Evolutionary conservation across 768 basidiomycete genomes (phyloP).

Genomic region (Mycena amicta): DNA sequence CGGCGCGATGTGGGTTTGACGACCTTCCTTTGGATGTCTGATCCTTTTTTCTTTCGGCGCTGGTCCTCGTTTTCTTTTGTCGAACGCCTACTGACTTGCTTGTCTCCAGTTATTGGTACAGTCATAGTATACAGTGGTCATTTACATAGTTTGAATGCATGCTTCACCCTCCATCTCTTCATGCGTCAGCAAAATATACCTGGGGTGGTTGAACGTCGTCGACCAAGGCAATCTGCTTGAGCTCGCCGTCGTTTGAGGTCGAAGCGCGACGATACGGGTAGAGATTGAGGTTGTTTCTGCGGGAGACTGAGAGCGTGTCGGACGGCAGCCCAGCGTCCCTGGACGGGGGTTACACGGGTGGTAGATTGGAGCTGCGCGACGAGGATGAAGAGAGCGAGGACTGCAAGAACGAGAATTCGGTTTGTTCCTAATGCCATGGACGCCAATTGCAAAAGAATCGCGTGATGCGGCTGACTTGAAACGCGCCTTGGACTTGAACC

Average conservation of each 20-base stretch:
- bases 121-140: too few relatives aligned
- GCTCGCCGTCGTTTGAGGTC: constrained; percentile 25
- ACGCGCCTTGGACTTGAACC: not conserved
- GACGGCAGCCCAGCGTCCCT: constrained; percentile 36
- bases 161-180: too few relatives aligned
- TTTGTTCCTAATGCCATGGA: too few relatives aligned
- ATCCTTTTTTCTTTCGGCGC: too few relatives aligned
- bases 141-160: too few relatives aligned
- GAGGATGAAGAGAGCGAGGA: constrained; percentile 28
- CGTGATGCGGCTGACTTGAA: too few relatives aligned
- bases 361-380: constrained; percentile 20
- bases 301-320: constrained; percentile 28
- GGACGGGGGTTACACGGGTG: constrained; percentile 17
- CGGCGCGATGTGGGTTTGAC: too few relatives aligned
- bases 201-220: constrained; percentile 9
- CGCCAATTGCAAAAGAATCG: too few relatives aligned
- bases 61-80: too few relatives aligned
- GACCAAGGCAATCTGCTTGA: constrained; percentile 11
- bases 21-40: too few relatives aligned
- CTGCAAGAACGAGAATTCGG: constrained; percentile 11
- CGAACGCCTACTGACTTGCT: too few relatives aligned
- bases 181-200: constrained; percentile 30
- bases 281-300: not conserved
- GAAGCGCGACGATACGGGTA: constrained; percentile 21
- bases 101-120: too few relatives aligned